Evolutionary conservation across 2,329 filamentous ascomycete species (phyloP).

Genomic region (Penicillium digitatum): DNA sequence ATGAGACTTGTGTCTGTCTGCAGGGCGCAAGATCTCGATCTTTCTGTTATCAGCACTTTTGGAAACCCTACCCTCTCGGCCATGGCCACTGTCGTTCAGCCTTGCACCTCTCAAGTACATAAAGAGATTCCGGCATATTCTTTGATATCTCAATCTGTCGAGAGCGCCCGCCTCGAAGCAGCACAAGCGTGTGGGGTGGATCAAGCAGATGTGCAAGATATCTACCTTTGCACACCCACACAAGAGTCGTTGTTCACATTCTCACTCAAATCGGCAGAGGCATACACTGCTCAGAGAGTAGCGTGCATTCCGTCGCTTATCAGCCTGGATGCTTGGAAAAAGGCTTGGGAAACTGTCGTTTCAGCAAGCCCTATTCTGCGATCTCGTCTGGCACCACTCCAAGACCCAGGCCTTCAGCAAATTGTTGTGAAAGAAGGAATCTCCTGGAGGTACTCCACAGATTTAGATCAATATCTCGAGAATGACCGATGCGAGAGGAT

Average conservation of each 20-base stretch:
- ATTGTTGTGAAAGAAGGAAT: conserved; percentile 35
- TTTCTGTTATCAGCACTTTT: conserved; percentile 39
- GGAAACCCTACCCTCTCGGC: conserved; percentile 32
- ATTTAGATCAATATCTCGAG: conserved; percentile 27
- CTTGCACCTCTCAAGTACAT: conserved; percentile 27
- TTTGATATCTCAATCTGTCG: conserved; percentile 32
- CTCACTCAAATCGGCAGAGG: conserved; percentile 42
- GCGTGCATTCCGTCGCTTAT: conserved; percentile 37
- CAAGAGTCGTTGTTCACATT: conserved; percentile 47
- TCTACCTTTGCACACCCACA: conserved; percentile 42
- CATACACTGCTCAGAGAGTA: conserved; percentile 46
- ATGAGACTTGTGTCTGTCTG: conserved; percentile 36
- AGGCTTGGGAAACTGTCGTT: conserved; percentile 45
- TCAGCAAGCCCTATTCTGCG: conserved; percentile 44
- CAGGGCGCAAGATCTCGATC: conserved; percentile 27
- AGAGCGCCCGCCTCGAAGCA: conserved; percentile 37
- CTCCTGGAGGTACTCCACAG: conserved; percentile 28
- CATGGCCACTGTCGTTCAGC: conserved; percentile 42
- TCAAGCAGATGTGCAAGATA: conserved; percentile 34
- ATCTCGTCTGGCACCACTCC: conserved; percentile 42
- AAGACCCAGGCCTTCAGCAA: conserved; percentile 35
- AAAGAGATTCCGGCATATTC: conserved; percentile 28
- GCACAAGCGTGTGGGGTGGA: conserved; percentile 34
- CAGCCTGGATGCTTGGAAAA: conserved; percentile 38
- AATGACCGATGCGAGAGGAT: conserved; percentile 28